phyloP scores from a whole-genome alignment of 1,139 yeast species.

The Entelexis paramagnoliae region DNA sequence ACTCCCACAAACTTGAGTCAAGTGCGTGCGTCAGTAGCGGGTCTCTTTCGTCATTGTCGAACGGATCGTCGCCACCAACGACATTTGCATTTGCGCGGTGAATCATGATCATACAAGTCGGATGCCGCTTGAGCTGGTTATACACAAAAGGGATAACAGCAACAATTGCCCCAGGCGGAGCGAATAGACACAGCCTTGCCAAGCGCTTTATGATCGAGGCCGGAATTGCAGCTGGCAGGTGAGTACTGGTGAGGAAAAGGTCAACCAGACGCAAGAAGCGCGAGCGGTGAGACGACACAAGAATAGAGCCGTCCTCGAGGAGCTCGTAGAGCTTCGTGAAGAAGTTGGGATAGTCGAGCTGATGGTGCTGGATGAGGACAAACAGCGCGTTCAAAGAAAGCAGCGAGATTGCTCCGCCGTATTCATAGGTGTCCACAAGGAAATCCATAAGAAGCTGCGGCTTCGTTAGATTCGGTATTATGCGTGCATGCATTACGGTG shows the following conservation, averaged over 20 bases:
- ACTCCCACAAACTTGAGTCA: slow-evolving; percentile 84
- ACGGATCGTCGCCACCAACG: slow-evolving; percentile 47
- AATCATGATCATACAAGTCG: slow-evolving; percentile 82
- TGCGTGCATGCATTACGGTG: slow-evolving; percentile 64
- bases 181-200: slow-evolving; percentile 62
- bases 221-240: slow-evolving; percentile 68
- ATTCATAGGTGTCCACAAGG: slow-evolving; percentile 69
- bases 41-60: slow-evolving; percentile 49
- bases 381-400: slow-evolving; percentile 81
- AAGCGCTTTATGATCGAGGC: slow-evolving; percentile 83
- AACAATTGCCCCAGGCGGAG: slow-evolving; percentile 86
- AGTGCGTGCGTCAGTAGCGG: slow-evolving; percentile 75
- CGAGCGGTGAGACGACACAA: slow-evolving; percentile 62
- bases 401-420: slow-evolving; percentile 59
- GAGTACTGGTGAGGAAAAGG: slow-evolving; percentile 75
- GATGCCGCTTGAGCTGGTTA: slow-evolving; percentile 80
- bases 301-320: slow-evolving; percentile 59
- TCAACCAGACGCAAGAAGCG: slow-evolving; percentile 83
- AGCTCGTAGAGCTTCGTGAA: slow-evolving; percentile 72
- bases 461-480: slow-evolving; percentile 68
- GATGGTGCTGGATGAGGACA: slow-evolving; percentile 68
- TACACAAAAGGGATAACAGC: slow-evolving; percentile 83
- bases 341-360: slow-evolving; percentile 88
- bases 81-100: slow-evolving; percentile 41
- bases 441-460: slow-evolving; percentile 89